Evolutionary conservation across 1,139 yeast species (phyloP).

Genomic region (Yamadazyma diddensiae): DNA sequence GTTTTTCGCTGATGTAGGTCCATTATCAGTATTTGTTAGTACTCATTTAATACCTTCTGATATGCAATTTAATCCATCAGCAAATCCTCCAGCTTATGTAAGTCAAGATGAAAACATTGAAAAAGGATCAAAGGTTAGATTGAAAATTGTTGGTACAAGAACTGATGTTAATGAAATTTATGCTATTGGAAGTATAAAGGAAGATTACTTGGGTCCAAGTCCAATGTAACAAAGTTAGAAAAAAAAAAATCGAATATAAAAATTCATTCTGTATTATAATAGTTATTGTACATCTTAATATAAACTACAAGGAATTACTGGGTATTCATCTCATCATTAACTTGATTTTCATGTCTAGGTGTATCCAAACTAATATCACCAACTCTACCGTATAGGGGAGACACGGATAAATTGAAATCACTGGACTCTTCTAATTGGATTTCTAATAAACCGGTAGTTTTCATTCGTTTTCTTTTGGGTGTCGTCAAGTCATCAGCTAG

Average conservation of each 20-base stretch:
- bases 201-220: conserved; percentile 89
- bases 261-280: conserved; percentile 6
- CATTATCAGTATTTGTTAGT: conserved; percentile 89
- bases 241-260: background rate
- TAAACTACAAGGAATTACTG: conserved; percentile 3
- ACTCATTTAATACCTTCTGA: conserved; percentile 94
- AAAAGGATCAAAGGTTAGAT: conserved; percentile 88
- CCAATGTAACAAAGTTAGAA: conserved; percentile 29
- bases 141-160: conserved; percentile 95
- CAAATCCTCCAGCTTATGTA: conserved; percentile 98
- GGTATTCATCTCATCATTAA: conserved; percentile 1
- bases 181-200: conserved; percentile 97
- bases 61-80: conserved; percentile 90
- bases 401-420: conserved; percentile 9
- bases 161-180: conserved; percentile 96
- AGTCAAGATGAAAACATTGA: conserved; percentile 94
- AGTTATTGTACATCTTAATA: conserved; percentile 4
- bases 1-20: conserved; percentile 97
- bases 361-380: conserved; percentile 13
- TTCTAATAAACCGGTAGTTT: conserved; percentile 13
- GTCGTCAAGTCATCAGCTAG: conserved; percentile 5
- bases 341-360: background rate
- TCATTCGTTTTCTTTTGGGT: conserved; percentile 8
- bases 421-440: conserved; percentile 7
- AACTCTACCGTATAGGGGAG: conserved; percentile 18